Base-by-base conservation (phyloP, 108 stramenopile genomes). In the Cyclostephanos invisitatus region DNA sequence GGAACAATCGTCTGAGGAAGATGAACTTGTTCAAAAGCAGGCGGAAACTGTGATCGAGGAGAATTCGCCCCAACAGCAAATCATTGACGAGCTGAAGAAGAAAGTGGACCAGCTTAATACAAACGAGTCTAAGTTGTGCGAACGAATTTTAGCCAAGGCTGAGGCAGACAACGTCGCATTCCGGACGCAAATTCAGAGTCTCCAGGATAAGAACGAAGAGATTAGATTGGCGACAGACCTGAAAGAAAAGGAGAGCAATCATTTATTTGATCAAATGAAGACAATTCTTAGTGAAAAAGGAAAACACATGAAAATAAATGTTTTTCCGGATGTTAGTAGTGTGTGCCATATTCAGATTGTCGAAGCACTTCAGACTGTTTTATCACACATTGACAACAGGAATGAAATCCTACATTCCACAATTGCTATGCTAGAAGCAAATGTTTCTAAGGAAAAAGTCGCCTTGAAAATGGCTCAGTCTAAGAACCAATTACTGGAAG, bases 111-210 rank as follows among this genome's bases (percentile, higher is more conserved):
- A 72, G 20, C 57, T 53, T 3, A 60, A 62, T 5, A 28, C 62
- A 25, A 63, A 64, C 20, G 72, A 73, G 21, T 50, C 72, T 36
- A 80, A 73, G 21, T 42, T 80, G 12, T 69, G 78, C 61, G 70
- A 80, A 50, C 48, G 78, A 64, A 80, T 80, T 42, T 62, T 80
- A 17, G 78, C 67, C 38, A 68, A 80, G 44, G 72, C 78, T 44
- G 78, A 80, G 57, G 49, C 78, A 15, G 78, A 80, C 24, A 69
- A 67, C 35, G 78, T 80, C 22, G 44, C 62, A 29, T 69, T 67
- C 54, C 78, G 78, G 10, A 51, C 68, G 20, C 78, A 73, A 40
- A 69, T 73, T 59, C 47, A 65, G 42, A 60, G 74, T 46, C 57
- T 74, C 40, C 47, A 69, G 46, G 73, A 47, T 12, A 56, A 75